A percentile compares a stretch with the other conserved stretches of the same genome.
phyloP scores from a whole-genome alignment of 139 green algal genomes.

The Chlamydomonas sp. region DNA sequence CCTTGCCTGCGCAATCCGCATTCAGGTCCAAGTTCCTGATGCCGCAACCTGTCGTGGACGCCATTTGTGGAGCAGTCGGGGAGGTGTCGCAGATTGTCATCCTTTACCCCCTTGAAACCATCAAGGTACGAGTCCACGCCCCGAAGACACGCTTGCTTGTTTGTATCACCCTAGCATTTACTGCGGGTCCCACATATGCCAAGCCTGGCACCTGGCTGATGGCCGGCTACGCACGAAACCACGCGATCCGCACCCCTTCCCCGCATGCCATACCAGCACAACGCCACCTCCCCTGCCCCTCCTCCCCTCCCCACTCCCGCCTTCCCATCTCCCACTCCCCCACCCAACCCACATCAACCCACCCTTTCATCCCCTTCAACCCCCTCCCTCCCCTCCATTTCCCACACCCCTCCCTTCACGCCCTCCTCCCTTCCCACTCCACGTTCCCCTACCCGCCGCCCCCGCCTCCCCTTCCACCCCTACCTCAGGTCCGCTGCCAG shows the following conservation, averaged over 20 bases:
- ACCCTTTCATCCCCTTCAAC: neutral
- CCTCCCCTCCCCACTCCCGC: neutral
- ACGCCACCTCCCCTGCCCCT: no score
- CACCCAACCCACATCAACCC: neutral
- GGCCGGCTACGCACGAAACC: no score
- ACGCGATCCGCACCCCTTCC: no score
- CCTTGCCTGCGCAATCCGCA: no score
- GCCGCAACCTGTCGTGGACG: conserved; percentile 51
- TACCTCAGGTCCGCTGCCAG: conserved; percentile 68
- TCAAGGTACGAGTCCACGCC: conserved; percentile 59
- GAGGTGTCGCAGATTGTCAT: conserved; percentile 69
- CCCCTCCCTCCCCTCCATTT: neutral
- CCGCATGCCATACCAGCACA: no score
- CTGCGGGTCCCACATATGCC: no score
- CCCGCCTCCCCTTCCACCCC: neutral
- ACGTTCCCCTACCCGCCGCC: no score
- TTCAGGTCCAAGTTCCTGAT: conserved; percentile 18
- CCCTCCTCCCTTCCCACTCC: neutral
- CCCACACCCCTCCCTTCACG: neutral
- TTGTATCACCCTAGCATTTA: no score
- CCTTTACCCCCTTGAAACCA: conserved; percentile 76
- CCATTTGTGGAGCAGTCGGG: conserved; percentile 64
- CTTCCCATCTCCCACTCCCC: neutral
- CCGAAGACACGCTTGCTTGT: neutral
- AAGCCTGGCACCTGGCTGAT: no score